Base-by-base conservation (phyloP, 2,329 filamentous ascomycete species). In the Penicillium sp. region DNA sequence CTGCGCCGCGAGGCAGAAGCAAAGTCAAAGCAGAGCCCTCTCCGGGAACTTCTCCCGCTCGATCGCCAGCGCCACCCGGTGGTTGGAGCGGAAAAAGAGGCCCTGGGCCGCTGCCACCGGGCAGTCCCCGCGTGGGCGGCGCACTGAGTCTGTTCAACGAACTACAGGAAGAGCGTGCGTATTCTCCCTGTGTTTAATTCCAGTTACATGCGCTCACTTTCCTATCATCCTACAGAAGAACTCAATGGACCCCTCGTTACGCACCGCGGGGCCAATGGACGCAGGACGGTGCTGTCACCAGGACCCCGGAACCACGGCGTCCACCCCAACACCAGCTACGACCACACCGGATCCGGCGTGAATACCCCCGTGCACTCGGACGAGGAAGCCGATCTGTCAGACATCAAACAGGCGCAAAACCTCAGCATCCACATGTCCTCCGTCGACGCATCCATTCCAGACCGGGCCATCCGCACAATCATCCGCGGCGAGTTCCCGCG, bases 321-420 rank as follows among this genome's bases (percentile, higher is more conserved):
- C 11, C 92, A 95, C 69, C 92, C 92, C 1, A 84, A 85, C 53
- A 96, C 90, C 11, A 94, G 87, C 68, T 97, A 92, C 68, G 92
- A 96, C 66, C 77, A 86, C 58, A 80, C 82, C 14, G 81, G 81
- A 75, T 72, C 87, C 76, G 76, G 77, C 28, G 63, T 78, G 43
- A 79, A 79, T 3, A 85, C 83, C 0, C 84, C 84, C 0, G 81
- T 91, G 57, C 88, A 91, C 61, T 95, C 91, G 2, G 94, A 97
- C 58, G 87, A 91, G 30, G 91, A 96, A 69, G 88, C 87, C 23
- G 90, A 95, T 57, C 79, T 92, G 49, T 86, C 85, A 26, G 92
- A 96, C 63, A 90, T 97, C 64, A 90, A 89, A 71, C 84, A 88
- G 33, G 94, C 94, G 0, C 94, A 97, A 72, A 90, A 88, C 61